Evolutionary conservation across 2,329 filamentous ascomycete species (phyloP).

Genomic region (Pseudogymnoascus sp.): DNA sequence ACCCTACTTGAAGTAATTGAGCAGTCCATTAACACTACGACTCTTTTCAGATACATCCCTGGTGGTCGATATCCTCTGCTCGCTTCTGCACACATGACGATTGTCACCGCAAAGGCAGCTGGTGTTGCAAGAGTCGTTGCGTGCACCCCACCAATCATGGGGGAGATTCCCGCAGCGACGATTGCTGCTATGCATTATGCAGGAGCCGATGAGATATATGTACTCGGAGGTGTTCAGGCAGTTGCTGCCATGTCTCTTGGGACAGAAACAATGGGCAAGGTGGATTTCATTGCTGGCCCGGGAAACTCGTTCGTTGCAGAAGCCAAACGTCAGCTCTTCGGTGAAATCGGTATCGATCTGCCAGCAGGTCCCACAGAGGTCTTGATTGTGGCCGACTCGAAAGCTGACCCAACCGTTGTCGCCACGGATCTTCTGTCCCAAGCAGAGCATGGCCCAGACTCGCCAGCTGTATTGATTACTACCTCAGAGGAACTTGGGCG

Average conservation of each 20-base stretch:
- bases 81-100: conserved; percentile 47
- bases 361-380: conserved; percentile 46
- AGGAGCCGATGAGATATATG: conserved; percentile 42
- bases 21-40: too few relatives aligned
- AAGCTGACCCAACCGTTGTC: conserved; percentile 37
- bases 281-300: conserved; percentile 45
- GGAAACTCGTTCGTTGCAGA: conserved; percentile 48
- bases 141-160: conserved; percentile 43
- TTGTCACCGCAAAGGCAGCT: conserved; percentile 45
- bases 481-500: conserved; percentile 19
- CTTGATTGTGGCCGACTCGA: conserved; percentile 40
- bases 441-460: conserved; percentile 44
- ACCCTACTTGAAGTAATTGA: too few relatives aligned
- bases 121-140: conserved; percentile 42
- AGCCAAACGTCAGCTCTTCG: conserved; percentile 45
- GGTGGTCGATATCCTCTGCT: conserved; percentile 45
- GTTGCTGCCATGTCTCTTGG: conserved; percentile 44
- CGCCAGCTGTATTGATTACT: conserved; percentile 42
- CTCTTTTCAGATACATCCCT: conserved; percentile 35
- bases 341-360: conserved; percentile 45
- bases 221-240: conserved; percentile 45
- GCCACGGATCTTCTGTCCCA: conserved; percentile 41
- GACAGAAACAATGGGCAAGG: conserved; percentile 39
- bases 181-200: conserved; percentile 41
- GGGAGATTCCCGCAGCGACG: conserved; percentile 39